These are phyloP conservation scores for Ormosia emarginata DNA, from an alignment of 306 rosid genomes.

Conservation along the genomic window DNA sequence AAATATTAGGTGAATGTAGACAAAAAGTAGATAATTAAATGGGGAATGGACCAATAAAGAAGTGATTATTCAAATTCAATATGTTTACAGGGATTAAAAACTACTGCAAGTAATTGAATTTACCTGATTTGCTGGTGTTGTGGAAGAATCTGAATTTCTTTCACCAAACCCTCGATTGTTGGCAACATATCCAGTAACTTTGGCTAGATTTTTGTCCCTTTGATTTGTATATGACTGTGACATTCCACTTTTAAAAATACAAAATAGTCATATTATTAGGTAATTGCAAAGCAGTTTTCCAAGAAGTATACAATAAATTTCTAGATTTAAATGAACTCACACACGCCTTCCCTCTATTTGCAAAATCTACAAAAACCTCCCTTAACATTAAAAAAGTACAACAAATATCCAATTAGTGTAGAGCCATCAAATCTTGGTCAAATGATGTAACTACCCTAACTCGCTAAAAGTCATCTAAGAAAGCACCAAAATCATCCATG, in stretches of 20 bases:
- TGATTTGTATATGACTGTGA: slow-evolving; percentile 82
- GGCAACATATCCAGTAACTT: slow-evolving; percentile 47
- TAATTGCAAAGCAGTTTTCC: slow-evolving; percentile 7
- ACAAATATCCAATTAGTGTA: neutral
- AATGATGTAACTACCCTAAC: neutral
- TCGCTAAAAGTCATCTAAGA: neutral
- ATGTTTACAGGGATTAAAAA: neutral
- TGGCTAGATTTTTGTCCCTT: slow-evolving; percentile 69
- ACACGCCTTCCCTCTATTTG: neutral
- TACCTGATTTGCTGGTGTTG: slow-evolving; percentile 66
- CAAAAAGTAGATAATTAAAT: neutral
- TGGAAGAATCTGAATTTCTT: slow-evolving; percentile 53
- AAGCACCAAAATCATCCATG: neutral
- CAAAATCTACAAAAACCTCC: neutral
- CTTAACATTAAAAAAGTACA: neutral
- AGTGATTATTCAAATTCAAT: slow-evolving; percentile 4
- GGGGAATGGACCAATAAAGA: neutral
- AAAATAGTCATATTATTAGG: neutral
- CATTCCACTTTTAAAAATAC: slow-evolving; percentile 63
- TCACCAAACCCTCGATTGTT: slow-evolving; percentile 56
- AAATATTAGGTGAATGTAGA: slow-evolving; percentile 17
- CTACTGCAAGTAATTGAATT: neutral
- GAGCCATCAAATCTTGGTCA: neutral
- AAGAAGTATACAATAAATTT: neutral
- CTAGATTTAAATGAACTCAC: neutral